These are phyloP conservation scores for Drosera capensis DNA, from an alignment of 148 eudicot genomes.

Conservation along the genomic window DNA sequence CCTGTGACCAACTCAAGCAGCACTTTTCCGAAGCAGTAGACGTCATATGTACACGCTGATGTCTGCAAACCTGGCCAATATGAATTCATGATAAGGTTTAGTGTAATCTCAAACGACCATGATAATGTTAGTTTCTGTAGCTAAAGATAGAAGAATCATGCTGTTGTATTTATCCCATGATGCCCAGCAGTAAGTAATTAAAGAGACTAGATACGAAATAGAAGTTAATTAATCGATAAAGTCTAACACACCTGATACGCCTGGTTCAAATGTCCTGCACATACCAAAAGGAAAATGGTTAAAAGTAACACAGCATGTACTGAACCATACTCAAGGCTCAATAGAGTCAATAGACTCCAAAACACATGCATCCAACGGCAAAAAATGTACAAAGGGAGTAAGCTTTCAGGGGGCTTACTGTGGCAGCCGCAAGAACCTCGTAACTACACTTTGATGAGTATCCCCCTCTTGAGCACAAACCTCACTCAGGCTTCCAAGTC, in stretches of 20 bases:
- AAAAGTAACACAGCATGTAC: background rate
- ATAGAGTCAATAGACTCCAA: no score
- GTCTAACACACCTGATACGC: conserved; percentile 53
- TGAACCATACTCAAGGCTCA: no score
- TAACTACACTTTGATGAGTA: conserved; percentile 53
- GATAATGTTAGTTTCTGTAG: no score
- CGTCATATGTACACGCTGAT: conserved; percentile 76
- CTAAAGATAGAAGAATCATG: no score
- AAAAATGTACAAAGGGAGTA: no score
- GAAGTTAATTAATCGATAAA: no score
- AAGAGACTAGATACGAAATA: no score
- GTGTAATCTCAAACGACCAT: no score
- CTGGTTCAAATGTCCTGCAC: conserved; percentile 83
- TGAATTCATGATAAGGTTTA: no score
- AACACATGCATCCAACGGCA: no score
- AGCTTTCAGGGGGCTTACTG: conserved; percentile 34
- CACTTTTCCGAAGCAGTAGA: conserved; percentile 90
- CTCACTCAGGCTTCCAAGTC: conserved; percentile 84
- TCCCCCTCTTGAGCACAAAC: conserved; percentile 82
- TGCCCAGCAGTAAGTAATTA: no score
- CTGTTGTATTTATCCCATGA: no score
- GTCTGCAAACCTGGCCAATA: conserved; percentile 44
- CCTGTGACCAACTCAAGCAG: conserved; percentile 93
- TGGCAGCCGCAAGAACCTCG: conserved; percentile 71
- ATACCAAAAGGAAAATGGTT: conserved; percentile 11